Evolutionary conservation across 768 basidiomycete genomes (phyloP), one percentile per base, ranked within the genome.

Genomic region (Leucocoprinus sp.): DNA sequence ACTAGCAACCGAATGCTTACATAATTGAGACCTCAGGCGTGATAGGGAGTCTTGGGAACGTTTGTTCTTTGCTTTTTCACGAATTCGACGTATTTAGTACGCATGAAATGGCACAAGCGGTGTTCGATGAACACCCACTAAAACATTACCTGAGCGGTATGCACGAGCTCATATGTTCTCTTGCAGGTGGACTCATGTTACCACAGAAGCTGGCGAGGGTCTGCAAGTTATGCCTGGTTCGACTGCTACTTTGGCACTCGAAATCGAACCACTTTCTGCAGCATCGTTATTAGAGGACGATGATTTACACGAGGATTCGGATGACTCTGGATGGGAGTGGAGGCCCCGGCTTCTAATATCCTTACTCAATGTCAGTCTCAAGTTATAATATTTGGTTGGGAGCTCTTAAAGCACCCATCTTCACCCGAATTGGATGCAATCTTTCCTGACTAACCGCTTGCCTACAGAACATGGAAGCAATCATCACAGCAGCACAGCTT

Each of bases 51-150:
- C 15, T 11, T 15, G n/a, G 31, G 12, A 8, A 23, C 17, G 38
- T 33, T 17, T 18, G 21, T 23, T 41, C 23, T 26, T 47, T 41
- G 35, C 41, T 37, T 24, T 34, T 15, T 42, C 35, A 48, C 46
- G 46, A 48, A 31, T 5, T 48, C 50, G 50, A 47, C 39, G 31
- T 14, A 31, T 37, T 19, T 12, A 12, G 40, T 37, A 31, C 49
- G 49, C 44, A 58, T 56, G 52, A 52, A 47, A 88, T 88, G 85
- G 85, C 85, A 27, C 82, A 87, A 68, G 71, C 85, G 48, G 60
- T 86, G 50, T 85, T 84, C 63, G 80, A 85, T 53, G 78, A 84
- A 50, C 83, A 86, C 54, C 85, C 85, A 34, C 71, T 88, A 34
- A 76, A 82, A 55, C 72, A 78, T 54, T 88, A 88, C 61, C 66